A percentile compares a stretch with the other conserved stretches of the same genome.
phyloP scores from a whole-genome alignment of 148 eudicot species.

The Silene conica region DNA sequence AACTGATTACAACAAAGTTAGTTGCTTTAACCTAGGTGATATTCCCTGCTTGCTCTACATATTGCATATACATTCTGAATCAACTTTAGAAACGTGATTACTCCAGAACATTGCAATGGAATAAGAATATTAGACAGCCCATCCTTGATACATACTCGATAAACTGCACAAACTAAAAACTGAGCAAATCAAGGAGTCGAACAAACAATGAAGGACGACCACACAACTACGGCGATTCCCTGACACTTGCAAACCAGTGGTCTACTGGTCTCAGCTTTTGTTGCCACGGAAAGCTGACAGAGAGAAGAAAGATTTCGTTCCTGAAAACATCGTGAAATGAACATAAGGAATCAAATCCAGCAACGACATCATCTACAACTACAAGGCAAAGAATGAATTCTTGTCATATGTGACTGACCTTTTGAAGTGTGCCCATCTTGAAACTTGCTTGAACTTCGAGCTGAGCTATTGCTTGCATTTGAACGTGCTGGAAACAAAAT shows the following conservation, averaged over 20 bases:
- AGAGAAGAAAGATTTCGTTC: constrained; percentile 49
- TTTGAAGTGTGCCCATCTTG: constrained; percentile 37
- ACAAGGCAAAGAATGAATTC: constrained; percentile 5
- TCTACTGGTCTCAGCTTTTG: constrained; percentile 31
- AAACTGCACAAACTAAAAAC: constrained; percentile 19
- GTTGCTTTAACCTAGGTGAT: constrained; percentile 23
- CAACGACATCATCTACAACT: constrained; percentile 7
- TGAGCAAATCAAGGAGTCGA: constrained; percentile 19
- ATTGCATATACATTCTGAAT: constrained; percentile 24
- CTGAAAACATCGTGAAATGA: constrained; percentile 19
- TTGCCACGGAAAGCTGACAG: constrained; percentile 46
- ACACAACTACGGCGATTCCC: constrained; percentile 21
- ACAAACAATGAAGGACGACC: constrained; percentile 14
- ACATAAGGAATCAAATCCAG: constrained; percentile 1
- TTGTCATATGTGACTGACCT: constrained; percentile 16
- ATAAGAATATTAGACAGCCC: constrained; percentile 17
- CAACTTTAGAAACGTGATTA: not conserved
- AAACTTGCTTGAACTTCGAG: constrained; percentile 50
- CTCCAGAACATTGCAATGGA: constrained; percentile 25
- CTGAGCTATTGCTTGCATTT: constrained; percentile 41
- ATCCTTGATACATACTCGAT: constrained; percentile 22
- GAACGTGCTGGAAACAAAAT: constrained; percentile 47
- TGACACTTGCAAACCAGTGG: constrained; percentile 8
- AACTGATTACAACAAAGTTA: constrained; percentile 20
- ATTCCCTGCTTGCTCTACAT: constrained; percentile 22